Conservation (phyloP, 2,329 filamentous ascomycete species). For the Penicillium sumatraense region DNA sequence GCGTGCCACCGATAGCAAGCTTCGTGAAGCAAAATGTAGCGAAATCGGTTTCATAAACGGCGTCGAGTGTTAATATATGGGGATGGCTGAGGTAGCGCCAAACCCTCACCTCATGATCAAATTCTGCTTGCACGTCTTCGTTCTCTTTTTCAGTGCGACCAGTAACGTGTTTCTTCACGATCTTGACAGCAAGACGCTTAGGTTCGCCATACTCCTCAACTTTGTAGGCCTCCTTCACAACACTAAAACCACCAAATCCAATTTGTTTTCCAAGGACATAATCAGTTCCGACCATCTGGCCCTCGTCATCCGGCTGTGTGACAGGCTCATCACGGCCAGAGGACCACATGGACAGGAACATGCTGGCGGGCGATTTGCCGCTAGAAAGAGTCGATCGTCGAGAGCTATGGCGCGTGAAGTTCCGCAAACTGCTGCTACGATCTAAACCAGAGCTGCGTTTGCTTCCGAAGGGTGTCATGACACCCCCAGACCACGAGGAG, state of each 20-base stretch:
- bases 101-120: conserved; percentile 70
- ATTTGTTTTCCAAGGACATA: conserved; percentile 71
- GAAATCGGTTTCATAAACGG: conserved; percentile 68
- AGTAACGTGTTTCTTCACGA: conserved; percentile 64
- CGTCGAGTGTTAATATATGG: conserved; percentile 65
- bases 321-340: conserved; percentile 42
- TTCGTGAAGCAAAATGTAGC: conserved; percentile 73
- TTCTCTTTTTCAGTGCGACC: conserved; percentile 64
- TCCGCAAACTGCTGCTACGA: conserved; percentile 40
- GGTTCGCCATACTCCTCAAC: conserved; percentile 60
- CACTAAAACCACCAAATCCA: conserved; percentile 68
- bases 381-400: conserved; percentile 55
- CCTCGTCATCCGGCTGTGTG: conserved; percentile 66
- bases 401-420: conserved; percentile 42
- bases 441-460: conserved; percentile 42
- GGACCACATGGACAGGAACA: conserved; percentile 61
- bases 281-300: conserved; percentile 67
- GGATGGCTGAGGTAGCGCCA: conserved; percentile 69
- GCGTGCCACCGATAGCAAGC: conserved; percentile 65
- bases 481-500: conserved; percentile 44
- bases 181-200: conserved; percentile 65
- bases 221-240: conserved; percentile 69
- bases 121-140: conserved; percentile 67
- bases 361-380: conserved; percentile 62
- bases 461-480: conserved; percentile 38